Conservation (phyloP, 176 grass and related monocot genomes). For the Stipa capillata region DNA sequence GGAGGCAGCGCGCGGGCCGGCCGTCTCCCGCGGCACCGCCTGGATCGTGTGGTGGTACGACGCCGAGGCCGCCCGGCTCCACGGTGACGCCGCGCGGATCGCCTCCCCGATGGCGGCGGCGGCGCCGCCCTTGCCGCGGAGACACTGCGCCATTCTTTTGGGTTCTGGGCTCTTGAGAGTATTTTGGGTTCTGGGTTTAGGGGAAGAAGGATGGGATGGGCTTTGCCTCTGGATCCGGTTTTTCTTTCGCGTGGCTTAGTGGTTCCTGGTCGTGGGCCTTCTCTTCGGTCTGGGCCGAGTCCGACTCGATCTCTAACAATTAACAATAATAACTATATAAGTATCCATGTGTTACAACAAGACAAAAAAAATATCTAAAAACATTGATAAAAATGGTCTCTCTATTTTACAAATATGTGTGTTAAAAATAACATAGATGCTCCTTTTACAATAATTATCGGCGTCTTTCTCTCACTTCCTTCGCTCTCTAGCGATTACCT, state of each 20-base stretch:
- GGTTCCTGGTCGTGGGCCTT: not conserved
- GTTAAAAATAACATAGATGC: no score
- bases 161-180: no score
- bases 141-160: conserved; percentile 47
- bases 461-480: no score
- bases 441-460: no score
- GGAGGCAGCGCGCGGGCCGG: conserved; percentile 42
- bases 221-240: not conserved
- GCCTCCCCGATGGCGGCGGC: conserved; percentile 18
- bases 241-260: not conserved
- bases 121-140: conserved; percentile 30
- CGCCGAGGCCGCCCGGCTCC: conserved; percentile 19
- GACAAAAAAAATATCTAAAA: no score
- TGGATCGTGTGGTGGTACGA: conserved; percentile 79
- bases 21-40: conserved; percentile 59
- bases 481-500: no score
- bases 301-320: no score
- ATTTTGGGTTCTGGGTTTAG: conserved; percentile 38
- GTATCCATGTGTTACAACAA: no score
- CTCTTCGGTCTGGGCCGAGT: no score
- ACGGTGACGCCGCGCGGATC: conserved; percentile 18
- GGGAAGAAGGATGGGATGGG: not conserved
- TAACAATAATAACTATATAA: no score
- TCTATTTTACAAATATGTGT: no score
- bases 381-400: no score